A percentile compares a stretch with the other conserved stretches of the same genome.
phyloP scores from a whole-genome alignment of 202 grass and related monocot species.

The Panicum virgatum region DNA sequence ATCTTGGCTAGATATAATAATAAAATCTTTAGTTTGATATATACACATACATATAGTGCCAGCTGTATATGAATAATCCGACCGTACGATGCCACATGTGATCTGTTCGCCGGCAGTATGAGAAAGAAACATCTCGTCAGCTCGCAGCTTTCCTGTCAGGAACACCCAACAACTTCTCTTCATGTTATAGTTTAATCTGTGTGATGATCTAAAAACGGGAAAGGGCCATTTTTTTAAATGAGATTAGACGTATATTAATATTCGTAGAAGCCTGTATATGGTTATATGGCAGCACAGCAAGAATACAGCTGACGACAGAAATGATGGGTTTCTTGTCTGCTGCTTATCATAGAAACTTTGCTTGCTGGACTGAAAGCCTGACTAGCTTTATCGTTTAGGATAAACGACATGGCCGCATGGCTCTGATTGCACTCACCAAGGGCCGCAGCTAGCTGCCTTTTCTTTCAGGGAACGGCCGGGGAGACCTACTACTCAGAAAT shows the following conservation, averaged over 20 bases:
- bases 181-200: background rate
- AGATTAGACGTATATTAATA: background rate
- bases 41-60: background rate
- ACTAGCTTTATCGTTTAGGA: background rate
- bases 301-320: background rate
- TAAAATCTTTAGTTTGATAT: background rate
- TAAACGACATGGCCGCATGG: constrained; percentile 31
- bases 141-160: constrained; percentile 22
- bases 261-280: background rate
- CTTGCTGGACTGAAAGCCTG: constrained; percentile 1
- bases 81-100: background rate
- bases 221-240: background rate
- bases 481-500: background rate
- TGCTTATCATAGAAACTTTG: background rate
- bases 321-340: constrained; percentile 24
- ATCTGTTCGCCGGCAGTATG: background rate
- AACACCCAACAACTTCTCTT: background rate
- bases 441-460: background rate
- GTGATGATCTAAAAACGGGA: background rate
- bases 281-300: background rate
- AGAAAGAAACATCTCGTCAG: constrained; percentile 31
- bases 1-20: background rate
- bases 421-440: constrained; percentile 13
- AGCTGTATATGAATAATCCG: background rate
- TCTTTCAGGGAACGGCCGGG: background rate